Evolutionary conservation across 805 yeast species (phyloP), one percentile per base, ranked within the genome.

Genomic region (Ogataea pini): DNA sequence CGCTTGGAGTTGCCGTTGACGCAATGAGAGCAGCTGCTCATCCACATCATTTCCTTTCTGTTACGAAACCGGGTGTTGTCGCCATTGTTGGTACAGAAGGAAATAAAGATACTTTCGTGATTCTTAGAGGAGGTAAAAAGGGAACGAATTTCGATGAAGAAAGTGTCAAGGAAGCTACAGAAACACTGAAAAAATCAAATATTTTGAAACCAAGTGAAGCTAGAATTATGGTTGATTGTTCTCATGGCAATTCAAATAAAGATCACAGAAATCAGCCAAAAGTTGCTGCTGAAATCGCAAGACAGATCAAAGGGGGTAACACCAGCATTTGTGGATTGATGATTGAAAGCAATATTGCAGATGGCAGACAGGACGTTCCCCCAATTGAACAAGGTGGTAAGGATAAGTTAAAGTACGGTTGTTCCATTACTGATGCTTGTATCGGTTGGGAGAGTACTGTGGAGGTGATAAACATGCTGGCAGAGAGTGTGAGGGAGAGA

Each of bases 401-500:
- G 64, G 76, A 76, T 46, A 80, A 76, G 18, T 79, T 92, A 70
- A 80, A 86, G 63, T 92, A 92, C 72, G 99, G 99, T 54, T 88
- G 90, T 54, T 87, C 96, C 25, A 90, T 92, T 61, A 92, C 99
- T n/a, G 99, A 92, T 70, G 96, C 97, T 27, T 92, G 99, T 77
- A 90, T 92, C 51, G 79, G 89, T 51, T 89, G 96, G 89, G 94
- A 86, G 46, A 75, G 82, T 42, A 92, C 99, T 14, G 92, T 77
- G 42, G 71, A 68, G 20, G 92, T 89, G 47, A 76, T 92, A 59
- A 77, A 75, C 44, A 72, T 75, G 44, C 79, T 92, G 60, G 84
- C 97, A 20, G 78, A 78, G 28, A 96, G 96, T 50, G 94, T 92
- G 25, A 79, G 80, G 68, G 73, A 75, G 41, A 85, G 97, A 77